Base-by-base conservation (phyloP, 2,329 filamentous ascomycete genomes). In the Aspergillus nomiae region DNA sequence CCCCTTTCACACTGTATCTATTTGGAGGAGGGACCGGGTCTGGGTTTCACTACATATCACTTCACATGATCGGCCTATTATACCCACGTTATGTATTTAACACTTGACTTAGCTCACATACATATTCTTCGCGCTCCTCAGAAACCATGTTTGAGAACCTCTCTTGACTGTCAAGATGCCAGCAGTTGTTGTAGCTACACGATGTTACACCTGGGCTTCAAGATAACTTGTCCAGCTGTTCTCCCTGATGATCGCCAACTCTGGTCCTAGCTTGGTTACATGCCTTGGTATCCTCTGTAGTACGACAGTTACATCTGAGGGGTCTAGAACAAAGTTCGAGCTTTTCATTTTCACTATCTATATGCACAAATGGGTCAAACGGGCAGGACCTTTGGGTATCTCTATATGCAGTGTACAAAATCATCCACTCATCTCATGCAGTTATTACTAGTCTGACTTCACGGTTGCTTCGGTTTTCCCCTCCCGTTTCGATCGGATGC, bases 401-500 rank as follows among this genome's bases (percentile, higher is more conserved):
- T 50, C 26, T 50, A 28, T 28, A 50, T 26, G 45, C 45, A 28
- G 26, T 28, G 26, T 50, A 30, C 46, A 50, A 50, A 24, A 50
- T 32, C 46, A 50, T 50, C 14, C 14, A 50, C 30, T 28, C 46
- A 50, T 50, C 45, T 28, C 24, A 48, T 14, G 16, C 24, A 41
- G 38, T 26, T 8, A 7, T 5, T 9, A 19, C 16, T 50, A 30
- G n/a, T 21, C 30, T 24, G 56, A 38, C 36, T 32, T 16, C 14
- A 28, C 38, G 36, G 48, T 12, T 2, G n/a, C 36, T 24, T 53
- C 48, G 6, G 28, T 38, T 30, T 61, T 57, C 53, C 55, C 54
- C 38, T 60, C 67, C 61, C 71, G 74, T 61, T 74, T 73, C 61
- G 72, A 71, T 32, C 63, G 67, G 1, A 70, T 36, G 3, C 43